Evolutionary conservation across 2,329 filamentous ascomycete species (phyloP).

Genomic region (Gnomoniopsis smithogilvyi): DNA sequence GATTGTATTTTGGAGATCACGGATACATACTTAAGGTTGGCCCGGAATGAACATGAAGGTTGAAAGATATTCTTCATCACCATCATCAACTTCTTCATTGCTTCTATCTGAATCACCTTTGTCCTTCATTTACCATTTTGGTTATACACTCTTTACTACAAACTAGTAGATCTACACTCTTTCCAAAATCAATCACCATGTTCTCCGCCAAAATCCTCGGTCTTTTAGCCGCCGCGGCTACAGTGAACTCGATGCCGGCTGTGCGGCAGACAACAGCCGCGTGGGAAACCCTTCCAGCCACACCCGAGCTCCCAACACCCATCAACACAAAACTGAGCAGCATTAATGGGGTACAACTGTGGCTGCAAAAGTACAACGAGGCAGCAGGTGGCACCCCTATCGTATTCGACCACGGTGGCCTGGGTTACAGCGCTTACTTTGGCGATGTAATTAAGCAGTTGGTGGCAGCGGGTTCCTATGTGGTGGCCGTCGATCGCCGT

Average conservation of each 20-base stretch:
- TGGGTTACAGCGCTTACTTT: slow-evolving; percentile 40
- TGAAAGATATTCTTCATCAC: neutral
- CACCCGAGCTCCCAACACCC: slow-evolving; percentile 34
- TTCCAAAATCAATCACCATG: slow-evolving; percentile 2
- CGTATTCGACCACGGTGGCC: slow-evolving; percentile 37
- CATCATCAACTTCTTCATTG: neutral
- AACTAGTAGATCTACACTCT: neutral
- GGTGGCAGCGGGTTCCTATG: slow-evolving; percentile 30
- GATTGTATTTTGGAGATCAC: neutral
- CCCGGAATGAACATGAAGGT: neutral
- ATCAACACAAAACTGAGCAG: slow-evolving; percentile 26
- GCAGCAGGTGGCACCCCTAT: slow-evolving; percentile 30
- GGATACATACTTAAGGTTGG: neutral
- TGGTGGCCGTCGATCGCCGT: slow-evolving; percentile 38
- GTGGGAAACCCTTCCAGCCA: slow-evolving; percentile 34
- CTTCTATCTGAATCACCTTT: neutral
- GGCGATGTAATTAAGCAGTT: slow-evolving; percentile 33
- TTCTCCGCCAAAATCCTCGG: neutral
- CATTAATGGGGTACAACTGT: slow-evolving; percentile 37
- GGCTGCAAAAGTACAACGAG: slow-evolving; percentile 40
- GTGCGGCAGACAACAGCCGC: slow-evolving; percentile 25
- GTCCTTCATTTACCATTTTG: neutral
- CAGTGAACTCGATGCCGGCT: slow-evolving; percentile 15
- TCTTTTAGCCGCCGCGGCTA: slow-evolving; percentile 1
- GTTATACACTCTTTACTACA: neutral